Evolutionary conservation across 2,329 filamentous ascomycete genomes (phyloP).

Genomic region (Paraphoma sp.): DNA sequence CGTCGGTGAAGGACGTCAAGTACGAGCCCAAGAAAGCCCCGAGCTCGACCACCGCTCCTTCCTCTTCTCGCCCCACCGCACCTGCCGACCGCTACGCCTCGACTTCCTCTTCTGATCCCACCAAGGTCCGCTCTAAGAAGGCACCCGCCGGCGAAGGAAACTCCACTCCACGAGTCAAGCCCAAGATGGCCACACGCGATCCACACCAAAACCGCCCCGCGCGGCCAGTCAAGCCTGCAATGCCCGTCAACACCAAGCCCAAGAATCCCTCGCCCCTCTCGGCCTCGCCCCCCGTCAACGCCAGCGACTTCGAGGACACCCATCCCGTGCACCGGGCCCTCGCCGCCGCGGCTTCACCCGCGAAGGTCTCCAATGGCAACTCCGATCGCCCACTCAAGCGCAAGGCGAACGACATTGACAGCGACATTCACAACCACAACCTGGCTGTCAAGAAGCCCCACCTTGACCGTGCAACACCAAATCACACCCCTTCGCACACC

Average conservation of each 20-base stretch:
- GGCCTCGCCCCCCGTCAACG: constrained; percentile 66
- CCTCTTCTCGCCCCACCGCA: constrained; percentile 24
- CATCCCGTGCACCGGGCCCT: constrained; percentile 48
- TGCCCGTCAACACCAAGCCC: constrained; percentile 58
- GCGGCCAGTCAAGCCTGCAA: constrained; percentile 36
- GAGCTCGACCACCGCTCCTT: constrained; percentile 20
- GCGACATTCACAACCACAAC: constrained; percentile 46
- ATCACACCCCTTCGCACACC: constrained; percentile 36
- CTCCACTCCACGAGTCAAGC: constrained; percentile 36
- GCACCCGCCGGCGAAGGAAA: constrained; percentile 24
- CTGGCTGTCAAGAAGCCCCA: constrained; percentile 42
- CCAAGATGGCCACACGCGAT: constrained; percentile 36
- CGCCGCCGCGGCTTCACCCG: constrained; percentile 42
- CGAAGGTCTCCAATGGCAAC: constrained; percentile 39
- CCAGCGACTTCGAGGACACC: constrained; percentile 62
- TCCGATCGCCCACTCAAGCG: constrained; percentile 47
- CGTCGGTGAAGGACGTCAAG: constrained; percentile 30
- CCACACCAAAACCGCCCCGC: constrained; percentile 24
- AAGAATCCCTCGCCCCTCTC: constrained; percentile 68
- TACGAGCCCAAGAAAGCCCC: constrained; percentile 27
- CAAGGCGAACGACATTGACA: constrained; percentile 50
- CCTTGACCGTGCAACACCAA: constrained; percentile 34
- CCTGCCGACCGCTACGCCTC: constrained; percentile 26
- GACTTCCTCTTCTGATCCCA: constrained; percentile 26
- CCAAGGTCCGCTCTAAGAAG: constrained; percentile 40